phyloP scores from a whole-genome alignment of 2,329 filamentous ascomycete species.

The Pestalotiopsis fici region DNA sequence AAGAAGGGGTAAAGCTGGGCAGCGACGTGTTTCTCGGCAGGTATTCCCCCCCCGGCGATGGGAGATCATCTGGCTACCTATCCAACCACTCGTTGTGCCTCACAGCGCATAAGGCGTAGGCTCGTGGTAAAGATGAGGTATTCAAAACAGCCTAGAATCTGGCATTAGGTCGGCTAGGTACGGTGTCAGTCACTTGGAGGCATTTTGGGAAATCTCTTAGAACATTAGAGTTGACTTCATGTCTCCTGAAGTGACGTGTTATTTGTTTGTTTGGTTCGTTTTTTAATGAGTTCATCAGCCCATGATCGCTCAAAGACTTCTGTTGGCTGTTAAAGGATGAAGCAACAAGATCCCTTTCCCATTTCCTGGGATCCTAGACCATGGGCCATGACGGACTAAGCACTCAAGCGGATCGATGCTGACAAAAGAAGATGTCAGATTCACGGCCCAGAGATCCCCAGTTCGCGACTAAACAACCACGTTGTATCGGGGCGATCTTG shows the following conservation, averaged over 20 bases:
- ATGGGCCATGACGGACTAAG: not conserved
- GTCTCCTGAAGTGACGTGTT: not conserved
- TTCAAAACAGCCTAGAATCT: not conserved
- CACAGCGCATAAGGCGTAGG: not conserved
- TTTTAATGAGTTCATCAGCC: not conserved
- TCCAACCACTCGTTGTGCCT: not conserved
- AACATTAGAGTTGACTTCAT: not conserved
- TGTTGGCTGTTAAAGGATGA: not conserved
- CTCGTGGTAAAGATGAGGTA: not conserved
- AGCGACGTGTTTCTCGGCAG: not conserved
- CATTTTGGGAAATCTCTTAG: not conserved
- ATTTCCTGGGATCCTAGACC: not conserved
- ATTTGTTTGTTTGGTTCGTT: too few relatives aligned
- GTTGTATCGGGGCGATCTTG: constrained; percentile 7
- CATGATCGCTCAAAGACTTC: not conserved
- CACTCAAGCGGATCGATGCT: not conserved
- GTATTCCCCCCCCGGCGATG: not conserved
- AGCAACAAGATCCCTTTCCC: not conserved
- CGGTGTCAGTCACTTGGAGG: not conserved
- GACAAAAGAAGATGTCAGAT: not conserved
- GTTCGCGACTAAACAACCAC: not conserved
- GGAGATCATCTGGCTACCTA: not conserved
- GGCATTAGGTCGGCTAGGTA: not conserved
- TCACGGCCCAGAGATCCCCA: not conserved
- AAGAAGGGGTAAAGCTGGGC: not conserved